Evolutionary conservation across 805 yeast genomes (phyloP).

Genomic region (Saturnispora kantuleensis): DNA sequence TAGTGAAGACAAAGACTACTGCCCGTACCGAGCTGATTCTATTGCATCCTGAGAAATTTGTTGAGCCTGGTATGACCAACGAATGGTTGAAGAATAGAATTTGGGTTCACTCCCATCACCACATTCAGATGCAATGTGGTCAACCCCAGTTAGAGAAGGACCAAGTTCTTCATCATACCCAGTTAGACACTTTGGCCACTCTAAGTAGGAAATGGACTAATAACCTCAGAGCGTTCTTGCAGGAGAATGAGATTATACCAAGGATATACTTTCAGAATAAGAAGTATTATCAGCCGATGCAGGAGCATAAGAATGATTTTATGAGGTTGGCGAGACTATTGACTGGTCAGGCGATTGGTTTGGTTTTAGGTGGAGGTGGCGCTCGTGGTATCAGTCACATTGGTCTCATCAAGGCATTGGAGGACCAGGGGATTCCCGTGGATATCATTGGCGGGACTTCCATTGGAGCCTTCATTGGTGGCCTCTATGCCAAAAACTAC

Average conservation of each 20-base stretch:
- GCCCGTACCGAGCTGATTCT: slow-evolving; percentile 83
- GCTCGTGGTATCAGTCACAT: slow-evolving; percentile 90
- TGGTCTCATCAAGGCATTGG: slow-evolving; percentile 85
- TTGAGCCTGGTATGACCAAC: slow-evolving; percentile 76
- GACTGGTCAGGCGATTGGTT: slow-evolving; percentile 88
- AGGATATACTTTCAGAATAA: slow-evolving; percentile 17
- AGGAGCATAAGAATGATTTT: slow-evolving; percentile 76
- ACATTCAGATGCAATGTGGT: slow-evolving; percentile 53
- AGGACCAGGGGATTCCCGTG: slow-evolving; percentile 86
- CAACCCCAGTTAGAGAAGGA: slow-evolving; percentile 2
- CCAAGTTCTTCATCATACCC: slow-evolving; percentile 7
- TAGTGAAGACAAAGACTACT: slow-evolving; percentile 67
- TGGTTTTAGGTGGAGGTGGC: slow-evolving; percentile 96
- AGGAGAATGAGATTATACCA: slow-evolving; percentile 13
- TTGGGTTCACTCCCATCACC: slow-evolving; percentile 94
- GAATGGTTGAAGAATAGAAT: slow-evolving; percentile 75
- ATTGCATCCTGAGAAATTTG: slow-evolving; percentile 73
- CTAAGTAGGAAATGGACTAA: slow-evolving; percentile 19
- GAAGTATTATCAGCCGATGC: slow-evolving; percentile 27
- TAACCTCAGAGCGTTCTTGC: slow-evolving; percentile 21
- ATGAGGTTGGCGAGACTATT: slow-evolving; percentile 79
- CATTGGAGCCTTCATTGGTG: slow-evolving; percentile 93
- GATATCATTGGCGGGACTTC: slow-evolving; percentile 96
- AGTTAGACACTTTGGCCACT: slow-evolving; percentile 14
- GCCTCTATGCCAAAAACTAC: slow-evolving; percentile 85